Base-by-base conservation (phyloP, 495 filamentous ascomycete species). In the Trichoderma asperelloides region DNA sequence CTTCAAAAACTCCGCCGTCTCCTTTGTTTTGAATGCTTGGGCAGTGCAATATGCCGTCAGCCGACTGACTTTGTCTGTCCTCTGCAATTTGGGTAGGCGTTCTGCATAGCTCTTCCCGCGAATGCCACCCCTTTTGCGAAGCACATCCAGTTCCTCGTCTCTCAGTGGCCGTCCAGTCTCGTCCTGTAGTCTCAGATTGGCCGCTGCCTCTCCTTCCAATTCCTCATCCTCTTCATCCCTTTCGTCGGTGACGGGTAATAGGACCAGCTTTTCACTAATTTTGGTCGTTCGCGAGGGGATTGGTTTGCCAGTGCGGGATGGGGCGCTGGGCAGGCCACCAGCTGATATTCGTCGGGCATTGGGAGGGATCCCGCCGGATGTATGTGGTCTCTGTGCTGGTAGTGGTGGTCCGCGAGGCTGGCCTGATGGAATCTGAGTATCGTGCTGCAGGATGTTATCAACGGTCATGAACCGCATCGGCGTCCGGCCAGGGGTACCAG, bases 11-110 rank as follows among this genome's bases (percentile, higher is more conserved):
- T 90, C 85, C 23, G 92, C 91, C 49, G 92, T 89, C 30, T 88
- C 85, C 71, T 89, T 88, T 81, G 96, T 88, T 78, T 91, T 94
- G 77, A 90, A 97, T 13, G 89, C 89, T 78, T 97, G 91, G 4
- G 96, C 96, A 0, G 93, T 97, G 75, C 94, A 97, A 77, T 98
- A 99, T 2, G 95, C 95, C 67, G 95, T 98, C 30, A 97, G 88
- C 63, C 96, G 84, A 7, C 93, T 84, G 65, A 98, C 78, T 77
- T 94, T 95, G 74, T 97, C 91, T 15, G 92, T 86, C 66, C 95
- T 83, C 68, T 92, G 84, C 3, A 89, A 84, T 77, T 99, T 99
- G 8, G 95, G 95, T 67, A 99, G 75, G 51, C 96, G 85, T 77
- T 99, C 95, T 7, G 96, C 95, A 78, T 96, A 97, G 70, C 89